Base-by-base conservation (phyloP, 1,284 basidiomycete species). In the Microstroma glucosiphilum region DNA sequence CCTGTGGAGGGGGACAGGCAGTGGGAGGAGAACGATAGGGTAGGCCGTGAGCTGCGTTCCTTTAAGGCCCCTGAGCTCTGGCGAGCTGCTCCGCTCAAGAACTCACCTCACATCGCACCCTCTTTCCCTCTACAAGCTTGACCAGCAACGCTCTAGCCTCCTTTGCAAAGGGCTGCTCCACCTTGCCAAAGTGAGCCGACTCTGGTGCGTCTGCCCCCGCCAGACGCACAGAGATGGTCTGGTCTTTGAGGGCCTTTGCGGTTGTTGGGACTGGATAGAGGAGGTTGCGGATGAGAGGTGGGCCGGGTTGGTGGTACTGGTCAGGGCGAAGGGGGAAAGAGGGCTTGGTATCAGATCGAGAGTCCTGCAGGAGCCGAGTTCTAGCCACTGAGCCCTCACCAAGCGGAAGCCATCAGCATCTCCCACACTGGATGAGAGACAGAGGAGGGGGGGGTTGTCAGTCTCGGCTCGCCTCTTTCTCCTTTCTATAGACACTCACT, bases 351-450 rank as follows among this genome's bases (percentile, higher is more conserved):
- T 37, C 30, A 37, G 30, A 3, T 37, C 9, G 30, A 37, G 4
- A 4, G 4, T 37, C 4, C 9, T 9, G 30, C 3, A 37, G 4
- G 9, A 37, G 30, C 30, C 9, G 30, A 37, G 9, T 37, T 3
- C 9, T 37, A 37, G 30, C 30, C 30, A 9, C 30, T 37, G 9
- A 9, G 30, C 30, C 3, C 30, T 37, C 30, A 37, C 30, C 30
- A 78, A 62, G 11, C 77, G 68, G 63, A 79, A 79, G 1, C 76
- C 76, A 48, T 79, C 77, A 3, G 76, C 77, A 57, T 79, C 77
- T 40, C 77, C 77, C 1, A 79, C 75, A 6, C 66, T 66, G 30
- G 4, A 37, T 4, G 4, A 37, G 30, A 37, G 30, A 9, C 30
- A 37, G 9, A 9, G 9, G 30, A 37, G 30, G 30, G 30, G 30